A percentile compares a stretch with the other conserved stretches of the same genome.
Conservation (phyloP, 2,329 filamentous ascomycete species). For the Esteya vermicola region DNA sequence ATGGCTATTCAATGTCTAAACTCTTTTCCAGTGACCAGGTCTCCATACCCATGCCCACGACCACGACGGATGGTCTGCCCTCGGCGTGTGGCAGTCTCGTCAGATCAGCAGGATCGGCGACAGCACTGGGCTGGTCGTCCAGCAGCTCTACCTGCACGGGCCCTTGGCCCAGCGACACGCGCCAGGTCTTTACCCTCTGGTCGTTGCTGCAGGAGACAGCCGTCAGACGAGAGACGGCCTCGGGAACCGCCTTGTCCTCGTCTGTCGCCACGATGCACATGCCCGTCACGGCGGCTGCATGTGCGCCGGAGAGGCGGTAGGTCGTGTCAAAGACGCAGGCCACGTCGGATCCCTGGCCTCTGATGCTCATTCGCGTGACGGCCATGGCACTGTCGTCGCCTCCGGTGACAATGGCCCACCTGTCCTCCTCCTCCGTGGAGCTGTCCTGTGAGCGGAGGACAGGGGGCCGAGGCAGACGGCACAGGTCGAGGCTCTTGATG, state of each 20-base stretch:
- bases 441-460: no score
- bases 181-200: conserved; percentile 45
- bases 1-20: neutral
- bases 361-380: conserved; percentile 23
- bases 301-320: conserved; percentile 37
- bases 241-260: conserved; percentile 1
- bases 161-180: conserved; percentile 11
- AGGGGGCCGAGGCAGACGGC: no score
- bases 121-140: conserved; percentile 40
- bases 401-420: conserved; percentile 51
- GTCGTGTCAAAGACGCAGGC: conserved; percentile 11
- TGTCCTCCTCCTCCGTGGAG: no score
- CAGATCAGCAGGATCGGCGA: conserved; percentile 44
- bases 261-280: conserved; percentile 21
- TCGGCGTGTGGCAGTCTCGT: conserved; percentile 18
- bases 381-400: conserved; percentile 81
- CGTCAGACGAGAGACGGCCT: neutral
- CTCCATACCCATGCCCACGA: conserved; percentile 33
- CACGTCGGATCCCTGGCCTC: neutral
- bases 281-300: conserved; percentile 59
- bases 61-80: conserved; percentile 14
- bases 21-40: conserved; percentile 20
- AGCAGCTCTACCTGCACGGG: conserved; percentile 21
- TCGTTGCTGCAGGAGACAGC: conserved; percentile 36
- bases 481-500: conserved; percentile 52